Evolutionary conservation across 2,329 filamentous ascomycete genomes (phyloP), one percentile per base, ranked within the genome.

Genomic region (Chlorencoelia australis): DNA sequence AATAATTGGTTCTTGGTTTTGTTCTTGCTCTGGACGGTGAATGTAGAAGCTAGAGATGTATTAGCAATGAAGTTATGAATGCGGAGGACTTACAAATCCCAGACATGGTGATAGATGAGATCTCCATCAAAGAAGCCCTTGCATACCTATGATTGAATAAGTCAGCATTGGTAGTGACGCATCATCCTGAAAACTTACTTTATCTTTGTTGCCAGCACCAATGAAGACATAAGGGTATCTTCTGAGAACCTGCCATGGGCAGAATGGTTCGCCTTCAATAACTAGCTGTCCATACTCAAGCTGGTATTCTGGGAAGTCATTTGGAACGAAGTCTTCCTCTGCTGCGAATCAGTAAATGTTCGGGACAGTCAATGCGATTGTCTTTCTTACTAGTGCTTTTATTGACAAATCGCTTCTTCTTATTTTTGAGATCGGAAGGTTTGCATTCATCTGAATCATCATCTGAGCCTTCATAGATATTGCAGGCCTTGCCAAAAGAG

Each of bases 61-160:
- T 31, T 14, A 18, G 22, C 30, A 29, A 15, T 30, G 9, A 22
- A 20, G 17, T 26, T 14, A 5, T 5, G 21, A 28, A 25, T 8
- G 30, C 14, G 30, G 2, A 4, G 11, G 33, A 39, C 79, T 68
- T 66, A 91, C 83, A 94, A 62, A 44, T 89, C 77, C 87, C 87
- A 94, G 8, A 63, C 52, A 40, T 74, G 68, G 2, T 64, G 59
- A 49, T 71, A 73, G 45, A 82, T 65, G 33, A 84, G 64, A 18
- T 61, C 69, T 3, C 55, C 51, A 21, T 71, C 64, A 48, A 84
- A 56, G 72, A 69, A 0, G 13, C 17, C n/a, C 41, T 39, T 8
- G 30, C 37, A 24, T 1, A 30, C 18, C 34, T 33, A 33, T 24
- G 15, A 21, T 22, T 7, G 15, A 25, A 15, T 35, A 7, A 28